Conservation (phyloP, 768 basidiomycete genomes). For the Auricularia sp. region DNA sequence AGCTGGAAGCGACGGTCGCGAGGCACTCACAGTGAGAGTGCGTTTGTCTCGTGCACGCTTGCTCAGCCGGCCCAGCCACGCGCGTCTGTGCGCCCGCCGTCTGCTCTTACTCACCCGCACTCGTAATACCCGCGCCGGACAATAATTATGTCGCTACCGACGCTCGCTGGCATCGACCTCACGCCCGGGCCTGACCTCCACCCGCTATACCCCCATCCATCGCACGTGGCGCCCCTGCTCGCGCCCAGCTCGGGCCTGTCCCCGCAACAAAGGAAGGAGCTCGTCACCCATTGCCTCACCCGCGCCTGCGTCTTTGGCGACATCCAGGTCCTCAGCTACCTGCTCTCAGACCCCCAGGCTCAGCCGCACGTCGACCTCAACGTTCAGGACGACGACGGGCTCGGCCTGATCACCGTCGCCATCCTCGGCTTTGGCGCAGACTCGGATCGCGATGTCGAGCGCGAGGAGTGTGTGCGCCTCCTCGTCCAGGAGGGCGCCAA, state of each 20-base stretch:
- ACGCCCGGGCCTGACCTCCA: constrained; percentile 70
- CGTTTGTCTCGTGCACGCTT: background rate
- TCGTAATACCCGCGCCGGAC: background rate
- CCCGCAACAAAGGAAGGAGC: constrained; percentile 54
- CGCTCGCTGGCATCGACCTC: constrained; percentile 38
- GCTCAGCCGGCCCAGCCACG: background rate
- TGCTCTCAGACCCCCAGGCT: constrained; percentile 57
- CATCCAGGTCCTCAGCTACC: constrained; percentile 56
- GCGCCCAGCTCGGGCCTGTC: constrained; percentile 57
- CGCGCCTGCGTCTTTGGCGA: constrained; percentile 77
- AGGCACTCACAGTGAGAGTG: background rate
- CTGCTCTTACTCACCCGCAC: background rate
- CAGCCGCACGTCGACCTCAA: constrained; percentile 58
- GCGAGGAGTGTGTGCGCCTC: constrained; percentile 80
- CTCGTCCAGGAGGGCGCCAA: constrained; percentile 72
- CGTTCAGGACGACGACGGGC: constrained; percentile 74
- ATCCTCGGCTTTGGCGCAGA: constrained; percentile 79
- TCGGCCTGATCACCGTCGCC: constrained; percentile 64
- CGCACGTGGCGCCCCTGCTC: constrained; percentile 52
- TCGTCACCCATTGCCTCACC: constrained; percentile 62
- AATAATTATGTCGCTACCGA: constrained; percentile 2
- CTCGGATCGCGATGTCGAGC: constrained; percentile 73
- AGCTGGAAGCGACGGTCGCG: background rate
- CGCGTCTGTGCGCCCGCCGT: background rate
- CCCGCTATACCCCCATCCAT: constrained; percentile 63